Evolutionary conservation across 208 protist species (phyloP).

Genomic region (Phytomonas francai): DNA sequence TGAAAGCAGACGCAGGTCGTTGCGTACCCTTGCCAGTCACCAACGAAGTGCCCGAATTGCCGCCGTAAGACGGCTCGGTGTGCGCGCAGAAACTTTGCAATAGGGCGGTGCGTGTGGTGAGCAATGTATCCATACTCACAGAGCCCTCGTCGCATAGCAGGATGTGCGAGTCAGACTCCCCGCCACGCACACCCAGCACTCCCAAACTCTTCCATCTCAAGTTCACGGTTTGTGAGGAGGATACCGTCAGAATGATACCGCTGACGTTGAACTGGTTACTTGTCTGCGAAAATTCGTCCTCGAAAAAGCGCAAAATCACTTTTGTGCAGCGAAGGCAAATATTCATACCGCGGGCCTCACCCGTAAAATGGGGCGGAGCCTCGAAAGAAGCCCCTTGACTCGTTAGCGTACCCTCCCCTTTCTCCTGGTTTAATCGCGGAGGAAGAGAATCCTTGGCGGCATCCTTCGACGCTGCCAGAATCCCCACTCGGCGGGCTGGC

Average conservation of each 20-base stretch:
- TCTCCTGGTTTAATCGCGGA: too few species aligned
- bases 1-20: neutral
- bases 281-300: neutral
- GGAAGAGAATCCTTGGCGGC: too few species aligned
- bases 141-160: constrained; percentile 47
- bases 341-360: too few species aligned
- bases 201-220: constrained; percentile 51
- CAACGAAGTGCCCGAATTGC: neutral
- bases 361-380: neutral
- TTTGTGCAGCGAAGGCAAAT: neutral
- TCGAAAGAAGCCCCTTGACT: too few species aligned
- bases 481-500: too few species aligned
- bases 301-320: neutral
- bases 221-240: constrained; percentile 21
- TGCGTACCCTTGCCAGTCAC: neutral
- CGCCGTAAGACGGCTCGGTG: constrained; percentile 15
- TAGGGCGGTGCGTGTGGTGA: constrained; percentile 42
- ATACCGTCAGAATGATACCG: constrained; percentile 14
- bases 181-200: constrained; percentile 45
- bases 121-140: constrained; percentile 37
- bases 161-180: constrained; percentile 26
- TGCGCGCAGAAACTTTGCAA: constrained; percentile 42
- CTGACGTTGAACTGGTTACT: constrained; percentile 14
- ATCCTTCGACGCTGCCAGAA: too few species aligned
- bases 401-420: too few species aligned